Percentiles rank a stretch among this genome's conserved stretches.
Conservation (phyloP, 139 green algal genomes). For the Spirogloea muscicola region DNA sequence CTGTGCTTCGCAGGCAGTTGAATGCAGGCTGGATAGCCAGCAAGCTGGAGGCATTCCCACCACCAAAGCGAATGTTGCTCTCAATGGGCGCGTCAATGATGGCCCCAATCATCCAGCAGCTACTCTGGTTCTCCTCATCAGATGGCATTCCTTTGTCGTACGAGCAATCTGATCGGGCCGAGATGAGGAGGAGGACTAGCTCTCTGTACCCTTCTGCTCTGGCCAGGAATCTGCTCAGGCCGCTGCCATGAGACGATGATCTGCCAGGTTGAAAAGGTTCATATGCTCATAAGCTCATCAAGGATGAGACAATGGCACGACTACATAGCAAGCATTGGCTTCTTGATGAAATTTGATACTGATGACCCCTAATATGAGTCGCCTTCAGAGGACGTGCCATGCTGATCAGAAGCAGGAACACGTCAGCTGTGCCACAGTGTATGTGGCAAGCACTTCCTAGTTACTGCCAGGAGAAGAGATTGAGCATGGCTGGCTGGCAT, state of each 20-base stretch:
- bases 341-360: no score
- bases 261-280: no score
- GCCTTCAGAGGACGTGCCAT: neutral
- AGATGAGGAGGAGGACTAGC: slow-evolving; percentile 10
- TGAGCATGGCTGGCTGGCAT: no score
- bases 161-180: neutral
- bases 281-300: no score
- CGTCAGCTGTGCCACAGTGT: neutral
- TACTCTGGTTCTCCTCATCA: neutral
- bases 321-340: no score
- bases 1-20: neutral
- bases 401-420: neutral
- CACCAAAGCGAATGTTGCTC: neutral
- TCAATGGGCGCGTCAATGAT: neutral
- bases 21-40: neutral
- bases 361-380: no score
- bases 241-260: neutral
- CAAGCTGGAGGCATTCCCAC: neutral
- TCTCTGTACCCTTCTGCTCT: slow-evolving; percentile 2
- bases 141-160: neutral
- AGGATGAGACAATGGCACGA: neutral
- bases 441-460: neutral
- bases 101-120: neutral
- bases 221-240: slow-evolving; percentile 1
- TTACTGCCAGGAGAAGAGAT: neutral